Base-by-base conservation (phyloP, 768 basidiomycete species). In the Neoboletus brunneissimus region DNA sequence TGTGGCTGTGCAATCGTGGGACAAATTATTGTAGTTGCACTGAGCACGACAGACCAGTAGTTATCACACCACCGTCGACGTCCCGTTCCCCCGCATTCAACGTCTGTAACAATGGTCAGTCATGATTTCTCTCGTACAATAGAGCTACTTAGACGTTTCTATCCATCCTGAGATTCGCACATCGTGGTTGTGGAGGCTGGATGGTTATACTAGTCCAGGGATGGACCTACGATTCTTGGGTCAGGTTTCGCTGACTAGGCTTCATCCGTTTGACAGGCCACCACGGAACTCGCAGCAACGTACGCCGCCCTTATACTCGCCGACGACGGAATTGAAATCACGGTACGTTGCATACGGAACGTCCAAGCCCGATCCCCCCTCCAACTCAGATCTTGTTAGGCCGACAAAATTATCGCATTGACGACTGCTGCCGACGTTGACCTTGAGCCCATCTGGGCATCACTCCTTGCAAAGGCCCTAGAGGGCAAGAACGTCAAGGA, bases 301-400 rank as follows among this genome's bases (percentile, higher is more conserved):
- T 98, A 98, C 80, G 94, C 96, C 71, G 91, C 94, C 65, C 89
- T 99, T 70, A 98, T 98, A 78, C 93, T 98, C 72, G 95, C 94
- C 65, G 97, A 98, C 79, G 95, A 97, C 63, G 88, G 88, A 67
- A 78, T 96, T 70, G 96, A 98, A 82, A 98, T 99, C 72, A 97
- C 96, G 62, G 95, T 97, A 67, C 67, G 93, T 85, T 20, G 15
- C 5, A 32, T 27, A 22, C 40, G 3, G 46, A 23, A 3, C 13
- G n/a, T 29, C 44, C 23, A n/a, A n/a, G 35, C 44, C n/a, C 50
- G 27, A 47, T 35, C 16, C 1, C 40, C n/a, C 18, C 7, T 1
- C 41, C 22, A 18, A 49, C 55, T 58, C 52, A 53, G 1, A 47
- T 18, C 5, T 11, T 32, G 3, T n/a, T 56, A 98, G 95, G 73